phyloP scores from a whole-genome alignment of 257 asterid genomes.

The Ilex asprella region DNA sequence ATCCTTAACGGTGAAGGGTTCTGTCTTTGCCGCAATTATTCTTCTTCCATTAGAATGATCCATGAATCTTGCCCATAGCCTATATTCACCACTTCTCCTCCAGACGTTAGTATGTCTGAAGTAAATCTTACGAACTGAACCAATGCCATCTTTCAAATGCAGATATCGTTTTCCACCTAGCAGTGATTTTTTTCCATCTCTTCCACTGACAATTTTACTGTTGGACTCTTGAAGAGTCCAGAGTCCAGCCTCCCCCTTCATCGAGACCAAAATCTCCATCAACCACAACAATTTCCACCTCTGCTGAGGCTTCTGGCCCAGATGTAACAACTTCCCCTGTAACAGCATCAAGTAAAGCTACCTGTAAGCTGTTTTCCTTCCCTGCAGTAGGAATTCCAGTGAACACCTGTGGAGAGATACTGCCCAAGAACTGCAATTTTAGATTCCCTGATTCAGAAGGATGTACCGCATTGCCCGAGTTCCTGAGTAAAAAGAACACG shows the following conservation, averaged over 20 bases:
- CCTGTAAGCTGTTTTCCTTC: background rate
- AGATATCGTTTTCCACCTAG: slow-evolving; percentile 1
- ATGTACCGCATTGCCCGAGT: background rate
- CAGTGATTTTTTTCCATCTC: background rate
- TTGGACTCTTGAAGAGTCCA: background rate
- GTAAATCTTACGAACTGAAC: slow-evolving; percentile 3
- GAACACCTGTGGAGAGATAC: background rate
- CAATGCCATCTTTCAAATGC: background rate
- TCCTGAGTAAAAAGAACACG: background rate
- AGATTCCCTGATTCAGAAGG: background rate
- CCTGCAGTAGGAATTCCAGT: slow-evolving; percentile 7
- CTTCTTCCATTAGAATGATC: background rate
- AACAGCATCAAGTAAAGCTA: slow-evolving; percentile 1
- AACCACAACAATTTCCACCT: slow-evolving; percentile 11
- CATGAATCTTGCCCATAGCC: slow-evolving; percentile 9
- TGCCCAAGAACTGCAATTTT: slow-evolving; percentile 2
- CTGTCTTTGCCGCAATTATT: slow-evolving; percentile 8
- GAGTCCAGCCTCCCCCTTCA: background rate
- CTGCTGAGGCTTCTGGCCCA: background rate
- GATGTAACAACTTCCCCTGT: background rate
- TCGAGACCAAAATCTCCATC: background rate
- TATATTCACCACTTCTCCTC: background rate
- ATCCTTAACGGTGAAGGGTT: slow-evolving; percentile 8
- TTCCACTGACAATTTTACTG: background rate
- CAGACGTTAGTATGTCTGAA: background rate